These are phyloP conservation scores for Ophiostoma quercus DNA, from an alignment of 2,329 filamentous ascomycete genomes.

Conservation along the genomic window DNA sequence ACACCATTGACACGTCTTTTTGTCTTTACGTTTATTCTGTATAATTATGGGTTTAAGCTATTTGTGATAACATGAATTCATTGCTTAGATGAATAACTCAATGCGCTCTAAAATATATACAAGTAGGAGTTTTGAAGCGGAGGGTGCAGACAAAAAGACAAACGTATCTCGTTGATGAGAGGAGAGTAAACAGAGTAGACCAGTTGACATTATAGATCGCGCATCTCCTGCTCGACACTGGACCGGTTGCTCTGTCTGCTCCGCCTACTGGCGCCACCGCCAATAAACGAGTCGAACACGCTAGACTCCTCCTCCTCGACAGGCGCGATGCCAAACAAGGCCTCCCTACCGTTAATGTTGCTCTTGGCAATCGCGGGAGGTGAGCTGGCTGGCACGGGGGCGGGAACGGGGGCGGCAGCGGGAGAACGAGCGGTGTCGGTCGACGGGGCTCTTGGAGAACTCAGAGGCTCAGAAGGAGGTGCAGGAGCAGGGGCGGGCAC, in stretches of 20 bases:
- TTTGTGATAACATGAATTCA: background rate
- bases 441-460: background rate
- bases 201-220: slow-evolving; percentile 20
- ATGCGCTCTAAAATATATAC: background rate
- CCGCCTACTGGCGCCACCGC: slow-evolving; percentile 12
- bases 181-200: no score
- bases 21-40: no score
- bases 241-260: slow-evolving; percentile 19
- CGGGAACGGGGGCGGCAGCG: background rate
- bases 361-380: slow-evolving; percentile 6
- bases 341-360: slow-evolving; percentile 22
- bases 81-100: background rate
- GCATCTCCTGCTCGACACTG: slow-evolving; percentile 27
- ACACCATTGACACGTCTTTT: no score
- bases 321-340: slow-evolving; percentile 20
- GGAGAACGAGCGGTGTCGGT: background rate
- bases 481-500: background rate
- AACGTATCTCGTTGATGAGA: background rate
- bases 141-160: background rate
- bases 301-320: slow-evolving; percentile 2
- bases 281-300: slow-evolving; percentile 23
- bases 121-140: background rate
- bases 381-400: background rate
- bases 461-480: background rate
- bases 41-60: no score